A percentile compares a stretch with the other conserved stretches of the same genome.
phyloP scores from a whole-genome alignment of 768 basidiomycete genomes.

The Tephrocybe sp. region DNA sequence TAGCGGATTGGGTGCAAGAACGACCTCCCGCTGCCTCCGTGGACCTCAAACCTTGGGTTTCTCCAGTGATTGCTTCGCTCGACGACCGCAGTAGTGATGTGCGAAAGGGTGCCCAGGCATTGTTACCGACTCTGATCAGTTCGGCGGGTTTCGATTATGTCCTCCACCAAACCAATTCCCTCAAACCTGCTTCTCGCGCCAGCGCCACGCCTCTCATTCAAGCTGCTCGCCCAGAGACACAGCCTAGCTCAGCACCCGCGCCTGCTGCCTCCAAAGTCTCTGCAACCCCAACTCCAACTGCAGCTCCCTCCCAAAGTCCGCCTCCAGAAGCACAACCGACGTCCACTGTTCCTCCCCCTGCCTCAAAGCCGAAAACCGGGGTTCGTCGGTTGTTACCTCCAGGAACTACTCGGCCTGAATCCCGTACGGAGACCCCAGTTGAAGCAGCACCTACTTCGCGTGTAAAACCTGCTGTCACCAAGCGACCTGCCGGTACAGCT shows the following conservation, averaged over 20 bases:
- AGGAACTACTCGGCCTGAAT: constrained; percentile 52
- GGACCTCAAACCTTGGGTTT: constrained; percentile 71
- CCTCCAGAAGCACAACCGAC: constrained; percentile 44
- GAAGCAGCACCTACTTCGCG: constrained; percentile 31
- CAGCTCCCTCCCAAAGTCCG: constrained; percentile 32
- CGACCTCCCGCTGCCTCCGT: constrained; percentile 49
- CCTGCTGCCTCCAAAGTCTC: not conserved
- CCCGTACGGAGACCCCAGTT: constrained; percentile 39
- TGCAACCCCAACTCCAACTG: constrained; percentile 22
- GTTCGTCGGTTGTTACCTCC: constrained; percentile 73
- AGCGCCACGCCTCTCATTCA: constrained; percentile 88
- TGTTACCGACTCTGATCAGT: constrained; percentile 74
- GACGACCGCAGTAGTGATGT: constrained; percentile 93
- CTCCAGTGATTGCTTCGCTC: constrained; percentile 67
- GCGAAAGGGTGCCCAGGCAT: constrained; percentile 82
- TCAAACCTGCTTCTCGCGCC: constrained; percentile 89
- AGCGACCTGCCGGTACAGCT: constrained; percentile 38
- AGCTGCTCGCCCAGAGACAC: constrained; percentile 60
- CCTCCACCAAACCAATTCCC: constrained; percentile 76
- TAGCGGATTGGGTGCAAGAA: constrained; percentile 75
- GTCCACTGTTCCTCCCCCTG: constrained; percentile 30
- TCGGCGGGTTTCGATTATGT: constrained; percentile 82
- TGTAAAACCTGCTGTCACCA: constrained; percentile 37
- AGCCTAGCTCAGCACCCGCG: constrained; percentile 6
- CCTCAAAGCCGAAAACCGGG: constrained; percentile 50